phyloP scores from a whole-genome alignment of 768 basidiomycete genomes.

The Porphyrellus cyaneotinctus region DNA sequence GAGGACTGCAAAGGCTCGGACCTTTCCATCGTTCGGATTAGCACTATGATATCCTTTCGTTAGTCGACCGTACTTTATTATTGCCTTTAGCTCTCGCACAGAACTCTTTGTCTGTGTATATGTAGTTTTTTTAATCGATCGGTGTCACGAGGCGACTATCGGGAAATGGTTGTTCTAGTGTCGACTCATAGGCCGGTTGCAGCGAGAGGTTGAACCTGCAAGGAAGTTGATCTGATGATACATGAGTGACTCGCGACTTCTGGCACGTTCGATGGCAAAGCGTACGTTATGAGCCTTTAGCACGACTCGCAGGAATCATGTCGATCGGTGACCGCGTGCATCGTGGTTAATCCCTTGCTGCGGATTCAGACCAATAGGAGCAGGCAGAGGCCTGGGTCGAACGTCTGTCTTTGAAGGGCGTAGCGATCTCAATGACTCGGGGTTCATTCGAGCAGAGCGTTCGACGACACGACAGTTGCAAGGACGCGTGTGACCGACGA shows the following conservation, averaged over 20 bases:
- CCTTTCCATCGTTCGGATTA: slow-evolving; percentile 2
- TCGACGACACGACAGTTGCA: slow-evolving; percentile 10
- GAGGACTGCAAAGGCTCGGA: no score
- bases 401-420: slow-evolving; percentile 1
- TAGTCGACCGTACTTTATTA: background rate
- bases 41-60: background rate
- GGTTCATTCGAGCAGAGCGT: slow-evolving; percentile 12
- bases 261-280: slow-evolving; percentile 6
- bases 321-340: slow-evolving; percentile 19
- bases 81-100: background rate
- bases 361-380: slow-evolving; percentile 1
- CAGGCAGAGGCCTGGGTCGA: background rate
- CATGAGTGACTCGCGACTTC: background rate
- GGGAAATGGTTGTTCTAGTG: background rate
- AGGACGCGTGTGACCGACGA: slow-evolving; percentile 28
- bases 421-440: slow-evolving; percentile 14
- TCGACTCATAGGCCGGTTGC: background rate
- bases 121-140: background rate
- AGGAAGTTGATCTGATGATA: background rate
- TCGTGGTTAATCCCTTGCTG: slow-evolving; percentile 26
- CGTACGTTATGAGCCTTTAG: slow-evolving; percentile 1
- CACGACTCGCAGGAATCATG: slow-evolving; percentile 11
- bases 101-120: background rate
- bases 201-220: background rate
- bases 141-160: background rate